Evolutionary conservation across 768 basidiomycete genomes (phyloP).

Genomic region (Lentinus tigrinus): DNA sequence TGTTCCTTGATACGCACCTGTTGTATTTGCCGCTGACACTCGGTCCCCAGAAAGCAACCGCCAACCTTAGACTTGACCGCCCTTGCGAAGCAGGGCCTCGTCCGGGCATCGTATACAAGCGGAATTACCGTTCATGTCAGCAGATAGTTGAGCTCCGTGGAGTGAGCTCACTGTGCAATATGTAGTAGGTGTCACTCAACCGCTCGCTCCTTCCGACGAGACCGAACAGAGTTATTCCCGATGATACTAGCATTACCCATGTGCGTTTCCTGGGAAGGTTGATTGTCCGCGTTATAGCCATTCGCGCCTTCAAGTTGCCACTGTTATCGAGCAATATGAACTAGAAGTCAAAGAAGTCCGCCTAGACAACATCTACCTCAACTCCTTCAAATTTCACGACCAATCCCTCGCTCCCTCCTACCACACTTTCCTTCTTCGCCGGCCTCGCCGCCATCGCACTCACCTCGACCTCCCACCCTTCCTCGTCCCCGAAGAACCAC

Average conservation of each 20-base stretch:
- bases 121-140: too few relatives aligned
- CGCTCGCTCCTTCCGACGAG: too few relatives aligned
- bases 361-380: background rate
- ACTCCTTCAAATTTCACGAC: conserved; percentile 13
- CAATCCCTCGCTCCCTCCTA: conserved; percentile 11
- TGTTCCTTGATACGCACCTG: background rate
- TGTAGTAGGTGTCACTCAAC: too few relatives aligned
- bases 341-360: too few relatives aligned
- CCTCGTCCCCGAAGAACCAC: conserved; percentile 24
- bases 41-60: conserved; percentile 1
- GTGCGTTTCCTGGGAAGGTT: too few relatives aligned
- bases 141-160: too few relatives aligned
- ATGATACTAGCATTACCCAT: too few relatives aligned
- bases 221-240: too few relatives aligned
- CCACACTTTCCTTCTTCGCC: conserved; percentile 2
- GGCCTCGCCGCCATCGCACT: conserved; percentile 27
- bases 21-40: conserved; percentile 41
- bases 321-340: too few relatives aligned
- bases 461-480: conserved; percentile 15
- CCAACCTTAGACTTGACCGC: conserved; percentile 37
- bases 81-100: conserved; percentile 43
- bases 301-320: too few relatives aligned
- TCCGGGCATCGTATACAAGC: conserved; percentile 49
- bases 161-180: too few relatives aligned
- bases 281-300: too few relatives aligned